Evolutionary conservation across 306 rosid species (phyloP).

Genomic region (Glycyrrhiza uralensis): DNA sequence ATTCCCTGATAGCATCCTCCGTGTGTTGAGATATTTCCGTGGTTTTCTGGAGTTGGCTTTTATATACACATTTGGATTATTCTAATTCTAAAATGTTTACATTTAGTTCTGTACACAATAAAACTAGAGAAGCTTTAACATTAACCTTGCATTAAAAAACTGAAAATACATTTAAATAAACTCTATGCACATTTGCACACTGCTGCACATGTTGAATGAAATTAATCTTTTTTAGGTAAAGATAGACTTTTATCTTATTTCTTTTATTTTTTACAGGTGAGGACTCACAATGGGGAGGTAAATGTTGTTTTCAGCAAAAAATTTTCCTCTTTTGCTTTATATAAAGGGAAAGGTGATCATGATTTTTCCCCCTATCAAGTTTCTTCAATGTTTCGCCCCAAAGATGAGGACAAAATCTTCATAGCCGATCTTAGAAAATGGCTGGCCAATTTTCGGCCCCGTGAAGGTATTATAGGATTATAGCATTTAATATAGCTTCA

Average conservation of each 20-base stretch:
- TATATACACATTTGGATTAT: background rate
- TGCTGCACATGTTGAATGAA: background rate
- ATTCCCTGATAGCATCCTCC: background rate
- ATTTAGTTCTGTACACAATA: background rate
- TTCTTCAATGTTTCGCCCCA: conserved; percentile 35
- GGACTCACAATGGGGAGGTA: conserved; percentile 25
- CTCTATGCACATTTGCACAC: background rate
- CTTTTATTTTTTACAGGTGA: conserved; percentile 40
- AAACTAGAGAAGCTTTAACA: background rate
- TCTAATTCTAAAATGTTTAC: background rate
- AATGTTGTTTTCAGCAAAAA: conserved; percentile 49
- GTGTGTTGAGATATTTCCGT: background rate
- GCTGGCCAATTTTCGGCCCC: conserved; percentile 37
- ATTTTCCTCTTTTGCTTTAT: conserved; percentile 63
- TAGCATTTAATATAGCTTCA: background rate
- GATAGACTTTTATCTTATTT: background rate
- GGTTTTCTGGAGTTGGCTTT: background rate
- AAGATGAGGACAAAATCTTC: conserved; percentile 34
- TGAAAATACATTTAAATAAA: background rate
- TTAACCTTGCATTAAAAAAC: background rate
- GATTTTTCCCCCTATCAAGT: conserved; percentile 50
- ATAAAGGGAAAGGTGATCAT: conserved; percentile 38
- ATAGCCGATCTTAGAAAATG: conserved; percentile 56
- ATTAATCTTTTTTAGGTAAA: background rate
- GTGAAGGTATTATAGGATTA: conserved; percentile 47